Conservation (phyloP, 495 filamentous ascomycete genomes). For the Pseudomonodictys pantanalensis region DNA sequence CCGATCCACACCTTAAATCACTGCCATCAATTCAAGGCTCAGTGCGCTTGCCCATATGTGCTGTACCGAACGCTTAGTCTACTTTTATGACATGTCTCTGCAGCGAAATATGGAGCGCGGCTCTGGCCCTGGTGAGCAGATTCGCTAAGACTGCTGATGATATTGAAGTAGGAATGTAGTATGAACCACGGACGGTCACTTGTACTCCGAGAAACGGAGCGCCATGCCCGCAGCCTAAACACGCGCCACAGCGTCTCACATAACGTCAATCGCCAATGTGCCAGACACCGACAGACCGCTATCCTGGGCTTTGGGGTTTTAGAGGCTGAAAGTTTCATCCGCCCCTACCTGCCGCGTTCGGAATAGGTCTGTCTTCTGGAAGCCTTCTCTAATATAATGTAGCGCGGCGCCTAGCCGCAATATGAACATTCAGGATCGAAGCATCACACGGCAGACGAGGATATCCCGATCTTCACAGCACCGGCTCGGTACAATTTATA, state of each 20-base stretch:
- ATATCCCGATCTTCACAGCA: neutral
- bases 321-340: neutral
- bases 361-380: slow-evolving; percentile 13
- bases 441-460: neutral
- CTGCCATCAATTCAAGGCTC: slow-evolving; percentile 23
- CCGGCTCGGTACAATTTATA: neutral
- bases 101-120: neutral
- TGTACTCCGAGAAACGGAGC: no score
- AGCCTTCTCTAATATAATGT: slow-evolving; percentile 7
- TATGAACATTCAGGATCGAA: neutral
- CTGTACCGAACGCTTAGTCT: slow-evolving; percentile 1
- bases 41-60: slow-evolving; percentile 9
- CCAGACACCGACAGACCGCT: neutral
- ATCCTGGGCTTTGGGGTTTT: slow-evolving; percentile 6
- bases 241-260: neutral
- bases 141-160: neutral
- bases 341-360: neutral
- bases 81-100: slow-evolving; percentile 24
- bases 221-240: no score
- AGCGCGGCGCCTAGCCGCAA: neutral
- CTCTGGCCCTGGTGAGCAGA: neutral
- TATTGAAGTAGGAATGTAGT: neutral
- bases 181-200: no score
- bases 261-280: neutral
- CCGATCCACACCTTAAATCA: slow-evolving; percentile 13